Conservation (phyloP, 2,329 filamentous ascomycete species). For the Harringtonia aguacate region DNA sequence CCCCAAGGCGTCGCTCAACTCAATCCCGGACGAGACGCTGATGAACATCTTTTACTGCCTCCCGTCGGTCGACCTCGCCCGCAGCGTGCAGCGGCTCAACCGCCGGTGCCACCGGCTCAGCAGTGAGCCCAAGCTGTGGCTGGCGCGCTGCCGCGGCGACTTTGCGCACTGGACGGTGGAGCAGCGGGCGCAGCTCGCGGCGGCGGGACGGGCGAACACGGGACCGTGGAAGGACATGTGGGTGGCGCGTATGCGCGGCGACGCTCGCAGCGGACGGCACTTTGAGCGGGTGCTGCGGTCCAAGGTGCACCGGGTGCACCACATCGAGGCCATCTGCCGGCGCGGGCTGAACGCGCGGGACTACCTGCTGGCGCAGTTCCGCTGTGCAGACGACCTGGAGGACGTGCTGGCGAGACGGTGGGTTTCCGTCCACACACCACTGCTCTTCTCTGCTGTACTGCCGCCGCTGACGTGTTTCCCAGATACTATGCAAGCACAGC, state of each 20-base stretch:
- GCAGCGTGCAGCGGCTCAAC: conserved; percentile 41
- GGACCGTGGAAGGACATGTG: conserved; percentile 62
- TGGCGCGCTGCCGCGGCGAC: conserved; percentile 53
- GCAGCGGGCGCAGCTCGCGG: conserved; percentile 47
- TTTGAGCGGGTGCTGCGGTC: conserved; percentile 61
- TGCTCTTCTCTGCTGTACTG: too few relatives aligned
- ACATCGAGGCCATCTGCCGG: conserved; percentile 59
- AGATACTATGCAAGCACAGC: conserved; percentile 68
- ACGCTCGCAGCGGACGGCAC: conserved; percentile 37
- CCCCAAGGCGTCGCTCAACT: conserved; percentile 25
- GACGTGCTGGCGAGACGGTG: conserved; percentile 61
- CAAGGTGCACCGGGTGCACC: conserved; percentile 57
- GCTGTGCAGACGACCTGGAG: conserved; percentile 36
- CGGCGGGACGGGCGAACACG: conserved; percentile 39
- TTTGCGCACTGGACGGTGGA: conserved; percentile 67
- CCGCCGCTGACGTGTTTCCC: background rate
- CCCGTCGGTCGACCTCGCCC: conserved; percentile 44
- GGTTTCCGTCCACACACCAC: too few relatives aligned
- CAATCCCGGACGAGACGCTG: conserved; percentile 75
- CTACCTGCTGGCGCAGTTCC: conserved; percentile 57
- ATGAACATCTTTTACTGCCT: conserved; percentile 61
- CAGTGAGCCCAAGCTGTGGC: conserved; percentile 71
- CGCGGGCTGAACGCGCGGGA: conserved; percentile 86
- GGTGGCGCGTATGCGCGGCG: conserved; percentile 40
- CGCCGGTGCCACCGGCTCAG: conserved; percentile 54